Conservation (phyloP, 2,329 filamentous ascomycete species). For the Cadophora sp. region DNA sequence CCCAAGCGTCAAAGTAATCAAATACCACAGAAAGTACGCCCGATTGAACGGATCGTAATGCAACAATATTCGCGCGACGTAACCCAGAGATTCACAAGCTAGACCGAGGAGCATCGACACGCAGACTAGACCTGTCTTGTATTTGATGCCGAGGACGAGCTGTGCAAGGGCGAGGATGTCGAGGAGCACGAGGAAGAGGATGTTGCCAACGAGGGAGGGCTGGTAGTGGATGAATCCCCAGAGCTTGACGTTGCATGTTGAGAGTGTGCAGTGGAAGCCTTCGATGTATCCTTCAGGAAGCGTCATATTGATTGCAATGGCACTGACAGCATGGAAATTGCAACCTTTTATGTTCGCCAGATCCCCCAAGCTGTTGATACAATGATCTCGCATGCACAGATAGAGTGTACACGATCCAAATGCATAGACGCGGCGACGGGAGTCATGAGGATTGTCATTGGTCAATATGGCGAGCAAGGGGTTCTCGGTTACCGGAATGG, state of each 20-base stretch:
- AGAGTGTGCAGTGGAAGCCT: slow-evolving; percentile 28
- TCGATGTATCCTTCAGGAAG: slow-evolving; percentile 21
- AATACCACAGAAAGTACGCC: slow-evolving; percentile 58
- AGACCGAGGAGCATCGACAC: slow-evolving; percentile 58
- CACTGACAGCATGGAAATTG: background rate
- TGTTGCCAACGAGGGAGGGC: slow-evolving; percentile 57
- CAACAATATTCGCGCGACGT: slow-evolving; percentile 60
- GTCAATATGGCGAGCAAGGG: background rate
- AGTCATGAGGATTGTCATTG: background rate
- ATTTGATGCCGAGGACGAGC: slow-evolving; percentile 54
- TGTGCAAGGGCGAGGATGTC: slow-evolving; percentile 55
- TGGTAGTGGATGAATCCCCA: slow-evolving; percentile 49
- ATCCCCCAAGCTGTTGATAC: background rate
- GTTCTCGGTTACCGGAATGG: background rate
- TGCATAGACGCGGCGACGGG: background rate
- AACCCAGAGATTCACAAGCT: slow-evolving; percentile 60
- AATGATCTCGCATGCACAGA: background rate
- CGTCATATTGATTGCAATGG: background rate
- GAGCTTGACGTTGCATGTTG: slow-evolving; percentile 25
- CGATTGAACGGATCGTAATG: slow-evolving; percentile 57
- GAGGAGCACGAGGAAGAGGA: slow-evolving; percentile 59
- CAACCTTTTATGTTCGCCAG: background rate
- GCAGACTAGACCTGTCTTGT: slow-evolving; percentile 61
- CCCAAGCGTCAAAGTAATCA: slow-evolving; percentile 61
- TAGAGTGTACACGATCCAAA: background rate